A percentile compares a stretch with the other conserved stretches of the same genome.
These are phyloP conservation scores for Pythium rhizo-oryzae DNA, from an alignment of 352 stramenopile species.

Conservation along the genomic window DNA sequence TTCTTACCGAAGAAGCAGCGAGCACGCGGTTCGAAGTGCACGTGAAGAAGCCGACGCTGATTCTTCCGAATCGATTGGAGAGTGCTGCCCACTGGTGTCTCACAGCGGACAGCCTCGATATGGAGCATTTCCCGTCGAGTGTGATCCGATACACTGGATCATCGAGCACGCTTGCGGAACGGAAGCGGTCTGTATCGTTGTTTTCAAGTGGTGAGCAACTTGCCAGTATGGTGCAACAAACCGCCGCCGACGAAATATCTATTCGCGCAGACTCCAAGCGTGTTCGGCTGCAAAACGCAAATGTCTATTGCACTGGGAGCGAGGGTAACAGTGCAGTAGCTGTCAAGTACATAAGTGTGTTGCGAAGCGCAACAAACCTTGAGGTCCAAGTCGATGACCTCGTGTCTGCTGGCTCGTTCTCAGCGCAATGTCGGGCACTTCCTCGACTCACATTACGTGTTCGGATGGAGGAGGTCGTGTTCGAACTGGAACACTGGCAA, in stretches of 20 bases:
- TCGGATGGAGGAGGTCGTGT: conserved; percentile 31
- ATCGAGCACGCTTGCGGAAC: conserved; percentile 24
- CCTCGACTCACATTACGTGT: conserved; percentile 62
- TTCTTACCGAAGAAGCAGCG: conserved; percentile 66
- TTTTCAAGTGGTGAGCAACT: not conserved
- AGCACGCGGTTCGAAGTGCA: conserved; percentile 56
- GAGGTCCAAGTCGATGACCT: conserved; percentile 74
- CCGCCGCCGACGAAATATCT: conserved; percentile 8
- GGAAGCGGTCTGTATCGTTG: conserved; percentile 9
- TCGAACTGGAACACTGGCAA: conserved; percentile 33
- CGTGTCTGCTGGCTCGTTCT: conserved; percentile 45
- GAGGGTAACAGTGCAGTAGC: not conserved
- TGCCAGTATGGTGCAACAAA: not conserved
- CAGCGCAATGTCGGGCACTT: conserved; percentile 41
- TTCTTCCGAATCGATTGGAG: conserved; percentile 62
- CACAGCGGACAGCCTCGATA: conserved; percentile 50
- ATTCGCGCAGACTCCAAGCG: conserved; percentile 43
- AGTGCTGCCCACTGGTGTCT: conserved; percentile 62
- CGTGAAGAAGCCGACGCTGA: conserved; percentile 60
- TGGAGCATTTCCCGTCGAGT: conserved; percentile 74
- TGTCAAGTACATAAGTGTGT: conserved; percentile 25
- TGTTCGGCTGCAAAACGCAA: conserved; percentile 55
- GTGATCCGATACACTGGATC: conserved; percentile 46
- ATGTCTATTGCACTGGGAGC: conserved; percentile 39
- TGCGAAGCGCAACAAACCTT: conserved; percentile 50